Evolutionary conservation across 176 grass and related monocot genomes (phyloP), one percentile per base, ranked within the genome.

Genomic region (Eleusine coracana): DNA sequence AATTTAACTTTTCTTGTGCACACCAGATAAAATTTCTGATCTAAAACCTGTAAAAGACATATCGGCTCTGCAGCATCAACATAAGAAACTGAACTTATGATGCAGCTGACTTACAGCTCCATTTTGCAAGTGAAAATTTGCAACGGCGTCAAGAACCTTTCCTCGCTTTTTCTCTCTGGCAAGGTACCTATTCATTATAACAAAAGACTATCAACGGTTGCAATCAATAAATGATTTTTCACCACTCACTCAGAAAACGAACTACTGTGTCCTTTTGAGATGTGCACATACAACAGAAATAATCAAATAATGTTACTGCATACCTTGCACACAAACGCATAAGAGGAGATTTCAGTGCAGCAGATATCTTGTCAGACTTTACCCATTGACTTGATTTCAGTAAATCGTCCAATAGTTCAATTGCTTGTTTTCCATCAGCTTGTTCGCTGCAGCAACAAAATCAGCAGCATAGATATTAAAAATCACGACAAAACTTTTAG

Each of bases 91-190:
- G 66, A 73, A 71, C 59, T 74, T 55, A 39, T 58, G 38, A 68
- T 36, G 44, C 55, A 21, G 42, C 3, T 81, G 49, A 37, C 96
- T 91, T 91, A 95, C 96, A 45, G 96, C 91, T 98, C 92, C 92
- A 87, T 98, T 98, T 88, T 98, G 96, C 86, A 98, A 90, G 83
- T 98, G 92, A 88, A 98, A 98, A 84, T 98, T 98, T 29, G 92
- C 92, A 75, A 95, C 92, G 23, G 85, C 84, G 62, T 98, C 92
- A 70, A 98, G 92, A 66, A 92, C 90, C 88, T 93, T 98, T 52
- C 96, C 96, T 58, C 96, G 76, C 60, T 91, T 95, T 86, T 92
- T 98, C 89, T 95, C 96, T 86, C 83, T 88, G 59, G 83, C 65
- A 64, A 98, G 88, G 82, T 98, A 98, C 91, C 92, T 98, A 65